Evolutionary conservation across 2,329 filamentous ascomycete species (phyloP).

Genomic region (Pseudogymnoascus sp.): DNA sequence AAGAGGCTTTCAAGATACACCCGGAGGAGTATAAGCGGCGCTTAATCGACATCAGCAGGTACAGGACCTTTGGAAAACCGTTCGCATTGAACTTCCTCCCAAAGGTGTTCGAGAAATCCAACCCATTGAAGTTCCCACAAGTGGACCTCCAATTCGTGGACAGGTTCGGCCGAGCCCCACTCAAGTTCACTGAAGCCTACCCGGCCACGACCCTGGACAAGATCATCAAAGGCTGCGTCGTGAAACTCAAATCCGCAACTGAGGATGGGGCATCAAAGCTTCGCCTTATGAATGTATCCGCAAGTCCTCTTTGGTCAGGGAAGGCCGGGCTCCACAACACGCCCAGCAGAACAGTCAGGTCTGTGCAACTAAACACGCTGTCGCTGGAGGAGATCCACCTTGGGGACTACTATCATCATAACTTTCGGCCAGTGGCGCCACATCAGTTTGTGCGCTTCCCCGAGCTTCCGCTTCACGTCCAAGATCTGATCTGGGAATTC

Average conservation of each 20-base stretch:
- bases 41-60: no score
- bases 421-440: neutral
- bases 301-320: neutral
- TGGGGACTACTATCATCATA: neutral
- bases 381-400: neutral
- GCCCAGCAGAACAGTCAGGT: neutral
- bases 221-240: neutral
- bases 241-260: neutral
- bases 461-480: neutral
- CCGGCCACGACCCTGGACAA: neutral
- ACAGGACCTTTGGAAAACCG: no score
- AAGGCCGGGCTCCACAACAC: neutral
- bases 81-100: no score
- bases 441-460: neutral
- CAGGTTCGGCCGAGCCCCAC: neutral
- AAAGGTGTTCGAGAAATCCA: no score
- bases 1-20: neutral
- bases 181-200: neutral
- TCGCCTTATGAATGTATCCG: neutral
- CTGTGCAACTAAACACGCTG: neutral
- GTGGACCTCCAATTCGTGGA: neutral
- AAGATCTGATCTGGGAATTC: neutral
- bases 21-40: neutral
- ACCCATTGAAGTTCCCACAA: neutral
- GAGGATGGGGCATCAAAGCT: neutral